Conservation (phyloP, 495 filamentous ascomycete species). For the Aspergillus indologenus region DNA sequence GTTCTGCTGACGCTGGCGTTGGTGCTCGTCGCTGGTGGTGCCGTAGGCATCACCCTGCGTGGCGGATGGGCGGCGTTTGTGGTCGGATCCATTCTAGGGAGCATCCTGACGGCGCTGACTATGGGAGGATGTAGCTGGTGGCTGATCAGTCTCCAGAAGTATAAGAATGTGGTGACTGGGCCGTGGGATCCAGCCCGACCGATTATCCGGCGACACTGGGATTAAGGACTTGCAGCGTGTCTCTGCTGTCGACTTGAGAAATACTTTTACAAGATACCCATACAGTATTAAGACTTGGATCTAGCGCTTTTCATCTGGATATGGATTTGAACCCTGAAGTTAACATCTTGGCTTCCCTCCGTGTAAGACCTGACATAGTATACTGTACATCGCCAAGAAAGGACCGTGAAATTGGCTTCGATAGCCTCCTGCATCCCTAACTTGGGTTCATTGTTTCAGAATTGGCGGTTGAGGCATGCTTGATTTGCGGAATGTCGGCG, state of each 20-base stretch:
- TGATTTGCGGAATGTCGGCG: neutral
- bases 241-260: neutral
- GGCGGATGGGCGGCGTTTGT: constrained; percentile 74
- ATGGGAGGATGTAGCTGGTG: constrained; percentile 98
- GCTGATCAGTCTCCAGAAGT: constrained; percentile 95
- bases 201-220: constrained; percentile 61
- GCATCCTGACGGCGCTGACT: constrained; percentile 62
- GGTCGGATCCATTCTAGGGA: constrained; percentile 69
- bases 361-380: neutral
- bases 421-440: neutral
- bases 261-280: constrained; percentile 14
- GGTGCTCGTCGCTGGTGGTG: constrained; percentile 72
- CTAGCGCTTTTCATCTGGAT: neutral
- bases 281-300: neutral
- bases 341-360: neutral
- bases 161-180: constrained; percentile 98
- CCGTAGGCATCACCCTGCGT: constrained; percentile 68
- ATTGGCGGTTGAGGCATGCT: neutral
- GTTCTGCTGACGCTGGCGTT: constrained; percentile 73
- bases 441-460: neutral
- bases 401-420: neutral
- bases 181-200: constrained; percentile 97
- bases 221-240: constrained; percentile 31
- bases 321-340: too few relatives aligned
- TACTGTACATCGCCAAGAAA: neutral